Conservation (phyloP, 495 filamentous ascomycete genomes). For the Tricharina praecox region DNA sequence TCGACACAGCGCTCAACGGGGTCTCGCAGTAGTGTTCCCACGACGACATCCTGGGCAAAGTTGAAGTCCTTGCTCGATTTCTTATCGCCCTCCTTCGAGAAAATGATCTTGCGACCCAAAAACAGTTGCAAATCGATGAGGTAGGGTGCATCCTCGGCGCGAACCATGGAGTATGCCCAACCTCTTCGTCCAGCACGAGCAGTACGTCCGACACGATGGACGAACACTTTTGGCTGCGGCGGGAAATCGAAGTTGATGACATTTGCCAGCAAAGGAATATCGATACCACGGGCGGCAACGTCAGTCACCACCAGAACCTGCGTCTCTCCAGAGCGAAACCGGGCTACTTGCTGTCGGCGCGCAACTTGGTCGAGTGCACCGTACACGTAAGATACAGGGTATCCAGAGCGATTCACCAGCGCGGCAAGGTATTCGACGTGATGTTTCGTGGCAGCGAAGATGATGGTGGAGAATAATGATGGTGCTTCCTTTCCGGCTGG, state of each 20-base stretch:
- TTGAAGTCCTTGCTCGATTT: constrained; percentile 39
- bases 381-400: constrained; percentile 80
- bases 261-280: constrained; percentile 89
- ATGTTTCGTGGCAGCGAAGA: constrained; percentile 90
- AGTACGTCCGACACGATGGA: constrained; percentile 90
- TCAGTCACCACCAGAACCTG: constrained; percentile 95
- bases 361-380: constrained; percentile 87
- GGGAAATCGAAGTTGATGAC: constrained; percentile 99
- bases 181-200: constrained; percentile 80
- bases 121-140: constrained; percentile 92
- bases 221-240: constrained; percentile 86
- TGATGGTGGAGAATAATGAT: constrained; percentile 69
- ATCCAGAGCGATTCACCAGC: constrained; percentile 57
- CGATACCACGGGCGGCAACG: constrained; percentile 90
- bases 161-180: constrained; percentile 86
- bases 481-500: constrained; percentile 39
- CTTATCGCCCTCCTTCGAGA: constrained; percentile 36
- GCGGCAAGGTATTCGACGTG: constrained; percentile 86
- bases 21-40: constrained; percentile 55
- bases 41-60: constrained; percentile 63
- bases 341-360: constrained; percentile 72
- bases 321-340: constrained; percentile 66
- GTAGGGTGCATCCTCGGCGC: constrained; percentile 72
- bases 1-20: constrained; percentile 56
- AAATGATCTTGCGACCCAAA: constrained; percentile 57